These are phyloP conservation scores for Penicillium desertorum DNA, from an alignment of 495 filamentous ascomycete species.

Conservation along the genomic window DNA sequence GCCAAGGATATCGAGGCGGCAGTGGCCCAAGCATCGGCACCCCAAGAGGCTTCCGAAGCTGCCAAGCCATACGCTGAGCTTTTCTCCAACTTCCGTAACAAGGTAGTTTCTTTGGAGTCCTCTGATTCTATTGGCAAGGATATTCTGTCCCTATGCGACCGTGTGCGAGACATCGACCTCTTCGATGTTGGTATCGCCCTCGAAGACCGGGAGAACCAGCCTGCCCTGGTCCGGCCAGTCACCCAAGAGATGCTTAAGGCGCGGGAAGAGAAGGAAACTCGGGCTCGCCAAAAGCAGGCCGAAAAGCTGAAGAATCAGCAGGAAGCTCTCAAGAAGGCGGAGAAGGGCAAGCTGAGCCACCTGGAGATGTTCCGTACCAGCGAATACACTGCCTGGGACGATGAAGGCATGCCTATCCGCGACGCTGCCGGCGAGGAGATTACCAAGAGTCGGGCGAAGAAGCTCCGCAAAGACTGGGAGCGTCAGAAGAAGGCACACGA, in stretches of 20 bases:
- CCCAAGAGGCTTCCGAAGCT: slow-evolving; percentile 28
- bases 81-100: slow-evolving; percentile 39
- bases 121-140: slow-evolving; percentile 53
- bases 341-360: slow-evolving; percentile 70
- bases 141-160: slow-evolving; percentile 70
- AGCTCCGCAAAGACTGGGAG: slow-evolving; percentile 89
- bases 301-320: slow-evolving; percentile 58
- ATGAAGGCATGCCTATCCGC: slow-evolving; percentile 77
- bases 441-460: slow-evolving; percentile 77
- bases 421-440: slow-evolving; percentile 75
- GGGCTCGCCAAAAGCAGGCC: slow-evolving; percentile 53
- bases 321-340: slow-evolving; percentile 56
- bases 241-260: slow-evolving; percentile 69
- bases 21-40: slow-evolving; percentile 22
- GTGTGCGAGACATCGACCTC: slow-evolving; percentile 75
- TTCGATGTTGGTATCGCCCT: slow-evolving; percentile 80
- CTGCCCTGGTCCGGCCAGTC: slow-evolving; percentile 82
- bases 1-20: slow-evolving; percentile 35
- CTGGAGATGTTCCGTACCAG: slow-evolving; percentile 71
- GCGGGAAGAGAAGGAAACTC: slow-evolving; percentile 63
- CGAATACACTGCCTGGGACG: slow-evolving; percentile 82
- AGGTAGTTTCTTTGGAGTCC: slow-evolving; percentile 46
- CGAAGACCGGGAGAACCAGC: slow-evolving; percentile 73
- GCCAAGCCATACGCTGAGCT: slow-evolving; percentile 42
- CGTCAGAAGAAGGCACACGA: slow-evolving; percentile 87